Conservation (phyloP, 176 grass and related monocot species). For the Carex scoparia region DNA sequence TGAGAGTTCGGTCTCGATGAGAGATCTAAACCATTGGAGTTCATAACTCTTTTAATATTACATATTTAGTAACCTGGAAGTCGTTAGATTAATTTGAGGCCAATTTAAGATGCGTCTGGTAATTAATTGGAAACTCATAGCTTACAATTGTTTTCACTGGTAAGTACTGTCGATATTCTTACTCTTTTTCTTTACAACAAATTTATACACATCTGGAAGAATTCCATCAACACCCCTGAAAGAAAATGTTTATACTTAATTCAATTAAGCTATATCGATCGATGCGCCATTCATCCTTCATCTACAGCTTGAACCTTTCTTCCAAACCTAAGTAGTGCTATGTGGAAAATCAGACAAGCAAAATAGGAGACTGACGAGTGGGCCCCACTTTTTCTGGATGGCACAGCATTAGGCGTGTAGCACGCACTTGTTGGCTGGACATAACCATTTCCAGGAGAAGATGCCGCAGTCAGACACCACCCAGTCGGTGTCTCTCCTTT, state of each 20-base stretch:
- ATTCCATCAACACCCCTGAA: not conserved
- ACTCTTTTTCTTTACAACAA: constrained; percentile 1
- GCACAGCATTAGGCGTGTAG: not conserved
- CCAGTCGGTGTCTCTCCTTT: constrained; percentile 19
- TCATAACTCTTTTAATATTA: not conserved
- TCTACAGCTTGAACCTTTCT: not conserved
- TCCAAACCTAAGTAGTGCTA: not conserved
- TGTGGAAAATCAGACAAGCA: not conserved
- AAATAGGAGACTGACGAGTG: not conserved
- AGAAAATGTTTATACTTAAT: not conserved
- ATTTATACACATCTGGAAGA: constrained; percentile 10
- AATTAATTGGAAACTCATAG: not conserved
- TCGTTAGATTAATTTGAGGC: not conserved
- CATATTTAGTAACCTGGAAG: not conserved
- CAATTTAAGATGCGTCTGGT: not conserved
- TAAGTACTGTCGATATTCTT: not conserved
- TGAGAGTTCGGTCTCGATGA: not conserved
- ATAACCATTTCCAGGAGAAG: constrained; percentile 15
- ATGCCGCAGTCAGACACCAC: constrained; percentile 9
- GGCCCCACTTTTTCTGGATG: not conserved
- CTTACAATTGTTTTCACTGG: not conserved
- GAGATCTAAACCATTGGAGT: not conserved
- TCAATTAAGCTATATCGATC: not conserved
- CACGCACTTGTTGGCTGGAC: constrained; percentile 15
- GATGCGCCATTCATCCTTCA: not conserved